These are phyloP conservation scores for Achlya hypogyna DNA, from an alignment of 352 stramenopile species.

Conservation along the genomic window DNA sequence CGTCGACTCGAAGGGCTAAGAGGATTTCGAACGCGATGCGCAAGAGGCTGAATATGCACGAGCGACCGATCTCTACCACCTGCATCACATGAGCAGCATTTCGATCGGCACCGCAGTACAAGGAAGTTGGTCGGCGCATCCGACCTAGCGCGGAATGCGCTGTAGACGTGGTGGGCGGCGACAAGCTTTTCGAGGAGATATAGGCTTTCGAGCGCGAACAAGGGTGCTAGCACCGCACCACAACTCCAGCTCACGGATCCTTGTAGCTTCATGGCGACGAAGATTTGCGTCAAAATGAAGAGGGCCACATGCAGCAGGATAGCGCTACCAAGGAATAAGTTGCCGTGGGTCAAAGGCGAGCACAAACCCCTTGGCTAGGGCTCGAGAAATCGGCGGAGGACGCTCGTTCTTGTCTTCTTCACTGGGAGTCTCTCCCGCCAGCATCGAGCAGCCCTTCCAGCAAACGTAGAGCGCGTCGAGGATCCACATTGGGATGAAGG, in stretches of 20 bases:
- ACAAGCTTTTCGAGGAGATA: slow-evolving; percentile 41
- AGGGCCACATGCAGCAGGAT: slow-evolving; percentile 58
- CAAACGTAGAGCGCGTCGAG: slow-evolving; percentile 66
- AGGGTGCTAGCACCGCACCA: neutral
- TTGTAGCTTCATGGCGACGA: slow-evolving; percentile 74
- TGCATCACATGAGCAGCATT: no score
- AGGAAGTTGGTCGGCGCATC: neutral
- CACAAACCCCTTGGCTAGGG: slow-evolving; percentile 43
- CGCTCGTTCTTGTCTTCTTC: slow-evolving; percentile 47
- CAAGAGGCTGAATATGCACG: neutral
- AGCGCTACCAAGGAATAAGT: neutral
- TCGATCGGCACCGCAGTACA: no score
- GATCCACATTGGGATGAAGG: slow-evolving; percentile 76
- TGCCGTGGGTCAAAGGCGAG: neutral
- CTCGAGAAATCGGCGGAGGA: slow-evolving; percentile 13
- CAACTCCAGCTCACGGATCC: slow-evolving; percentile 46
- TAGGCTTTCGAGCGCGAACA: slow-evolving; percentile 3
- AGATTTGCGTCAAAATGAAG: slow-evolving; percentile 67
- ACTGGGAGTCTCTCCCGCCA: slow-evolving; percentile 31
- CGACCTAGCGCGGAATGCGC: slow-evolving; percentile 26
- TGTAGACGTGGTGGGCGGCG: slow-evolving; percentile 66
- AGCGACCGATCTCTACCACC: neutral
- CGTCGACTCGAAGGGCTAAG: slow-evolving; percentile 59
- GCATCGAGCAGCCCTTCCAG: slow-evolving; percentile 48
- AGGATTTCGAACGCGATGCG: slow-evolving; percentile 51